Conservation (phyloP, 2,329 filamentous ascomycete species). For the Cladophialophora exuberans region DNA sequence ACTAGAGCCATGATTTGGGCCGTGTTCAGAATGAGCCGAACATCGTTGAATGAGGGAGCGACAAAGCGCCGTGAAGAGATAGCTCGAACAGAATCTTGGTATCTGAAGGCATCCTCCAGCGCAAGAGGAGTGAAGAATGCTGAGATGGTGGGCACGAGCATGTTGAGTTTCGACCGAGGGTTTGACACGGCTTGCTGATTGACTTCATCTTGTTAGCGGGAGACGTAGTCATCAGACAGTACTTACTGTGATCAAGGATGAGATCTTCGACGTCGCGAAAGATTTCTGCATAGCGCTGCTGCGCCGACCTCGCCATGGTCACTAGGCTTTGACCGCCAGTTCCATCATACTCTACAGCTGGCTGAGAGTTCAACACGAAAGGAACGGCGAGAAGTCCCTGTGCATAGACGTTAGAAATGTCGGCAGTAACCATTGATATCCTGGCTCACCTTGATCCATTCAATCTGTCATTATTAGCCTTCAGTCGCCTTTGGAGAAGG, state of each 20-base stretch:
- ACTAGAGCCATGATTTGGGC: slow-evolving; percentile 93
- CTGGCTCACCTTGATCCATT: slow-evolving; percentile 84
- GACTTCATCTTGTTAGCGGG: slow-evolving; percentile 19
- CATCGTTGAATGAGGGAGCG: slow-evolving; percentile 94
- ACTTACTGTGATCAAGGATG: slow-evolving; percentile 84
- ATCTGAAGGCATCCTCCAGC: slow-evolving; percentile 86
- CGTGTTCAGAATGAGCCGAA: slow-evolving; percentile 89
- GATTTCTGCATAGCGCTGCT: slow-evolving; percentile 90
- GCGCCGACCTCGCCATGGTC: slow-evolving; percentile 77
- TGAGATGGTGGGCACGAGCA: slow-evolving; percentile 89
- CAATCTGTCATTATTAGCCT: slow-evolving; percentile 55
- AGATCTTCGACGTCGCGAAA: slow-evolving; percentile 91
- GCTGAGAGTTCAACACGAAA: slow-evolving; percentile 94
- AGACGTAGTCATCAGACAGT: neutral
- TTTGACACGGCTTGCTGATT: slow-evolving; percentile 29
- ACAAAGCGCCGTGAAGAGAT: slow-evolving; percentile 94
- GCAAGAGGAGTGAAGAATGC: slow-evolving; percentile 89
- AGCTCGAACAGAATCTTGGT: slow-evolving; percentile 81
- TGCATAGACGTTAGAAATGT: slow-evolving; percentile 29
- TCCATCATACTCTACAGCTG: slow-evolving; percentile 80
- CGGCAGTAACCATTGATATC: neutral
- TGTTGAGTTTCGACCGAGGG: slow-evolving; percentile 80
- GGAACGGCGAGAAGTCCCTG: slow-evolving; percentile 83
- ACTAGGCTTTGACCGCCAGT: slow-evolving; percentile 49
- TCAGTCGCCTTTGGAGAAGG: slow-evolving; percentile 15